Percentiles rank a stretch among this genome's conserved stretches.
These are phyloP conservation scores for Incumbomyces delicatus DNA, from an alignment of 2,329 filamentous ascomycete species.

Conservation along the genomic window DNA sequence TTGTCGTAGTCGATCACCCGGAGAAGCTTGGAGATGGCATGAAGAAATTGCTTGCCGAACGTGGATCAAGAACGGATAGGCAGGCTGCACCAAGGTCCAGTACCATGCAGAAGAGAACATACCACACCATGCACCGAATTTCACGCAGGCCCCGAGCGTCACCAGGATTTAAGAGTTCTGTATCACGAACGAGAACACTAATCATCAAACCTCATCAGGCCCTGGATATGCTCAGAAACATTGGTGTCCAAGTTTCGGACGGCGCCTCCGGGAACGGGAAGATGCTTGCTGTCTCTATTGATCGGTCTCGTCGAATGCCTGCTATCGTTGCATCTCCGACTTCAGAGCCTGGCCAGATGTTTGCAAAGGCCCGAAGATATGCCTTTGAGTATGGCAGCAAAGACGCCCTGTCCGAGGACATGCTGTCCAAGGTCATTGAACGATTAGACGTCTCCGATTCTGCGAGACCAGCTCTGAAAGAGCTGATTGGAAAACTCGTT, in stretches of 20 bases:
- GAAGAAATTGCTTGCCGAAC: conserved; percentile 46
- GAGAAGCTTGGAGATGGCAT: conserved; percentile 63
- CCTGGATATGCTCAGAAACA: conserved; percentile 45
- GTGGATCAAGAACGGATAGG: conserved; percentile 25
- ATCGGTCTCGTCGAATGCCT: conserved; percentile 52
- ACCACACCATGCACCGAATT: conserved; percentile 36
- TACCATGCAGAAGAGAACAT: conserved; percentile 36
- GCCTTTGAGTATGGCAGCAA: conserved; percentile 51
- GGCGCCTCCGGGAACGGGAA: conserved; percentile 28
- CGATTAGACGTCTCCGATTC: conserved; percentile 46
- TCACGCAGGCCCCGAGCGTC: conserved; percentile 20
- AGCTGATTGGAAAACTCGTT: conserved; percentile 46
- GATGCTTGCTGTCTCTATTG: conserved; percentile 55
- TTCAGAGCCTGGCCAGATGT: conserved; percentile 33
- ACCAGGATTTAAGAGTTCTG: conserved; percentile 1
- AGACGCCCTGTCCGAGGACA: conserved; percentile 35
- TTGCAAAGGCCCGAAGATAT: conserved; percentile 42
- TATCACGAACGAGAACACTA: conserved; percentile 38
- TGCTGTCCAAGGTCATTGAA: conserved; percentile 31
- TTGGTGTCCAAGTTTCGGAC: conserved; percentile 30
- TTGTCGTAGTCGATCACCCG: conserved; percentile 63
- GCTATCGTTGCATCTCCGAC: conserved; percentile 54
- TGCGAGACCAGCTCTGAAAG: conserved; percentile 36
- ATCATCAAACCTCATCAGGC: conserved; percentile 47
- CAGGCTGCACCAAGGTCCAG: conserved; percentile 28